Evolutionary conservation across 179 eudicot genomes (phyloP).

Genomic region (Silene noctiflora): DNA sequence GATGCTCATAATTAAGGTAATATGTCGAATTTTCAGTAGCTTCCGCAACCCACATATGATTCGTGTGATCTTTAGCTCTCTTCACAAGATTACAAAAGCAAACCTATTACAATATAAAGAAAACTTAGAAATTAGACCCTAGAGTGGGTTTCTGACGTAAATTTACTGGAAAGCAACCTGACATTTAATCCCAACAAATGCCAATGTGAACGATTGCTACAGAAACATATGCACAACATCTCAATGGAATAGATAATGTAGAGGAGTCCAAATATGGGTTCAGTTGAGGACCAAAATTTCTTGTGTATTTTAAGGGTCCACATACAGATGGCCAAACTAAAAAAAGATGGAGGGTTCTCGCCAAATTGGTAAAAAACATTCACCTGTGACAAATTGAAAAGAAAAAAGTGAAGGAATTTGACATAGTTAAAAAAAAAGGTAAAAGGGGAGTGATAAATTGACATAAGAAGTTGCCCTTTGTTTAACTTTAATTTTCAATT

Average conservation of each 20-base stretch:
- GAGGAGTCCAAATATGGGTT: background rate
- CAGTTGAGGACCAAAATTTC: background rate
- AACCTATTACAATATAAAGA: slow-evolving; percentile 40
- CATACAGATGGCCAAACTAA: background rate
- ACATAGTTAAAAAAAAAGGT: no score
- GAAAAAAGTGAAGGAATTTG: no score
- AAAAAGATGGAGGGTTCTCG: no score
- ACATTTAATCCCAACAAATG: background rate
- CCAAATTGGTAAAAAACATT: no score
- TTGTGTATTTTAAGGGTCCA: background rate
- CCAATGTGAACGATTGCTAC: background rate
- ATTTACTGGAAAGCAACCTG: slow-evolving; percentile 6
- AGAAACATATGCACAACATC: background rate
- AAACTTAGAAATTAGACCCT: background rate
- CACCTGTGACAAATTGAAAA: no score
- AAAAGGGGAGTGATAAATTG: no score
- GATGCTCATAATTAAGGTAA: slow-evolving; percentile 48
- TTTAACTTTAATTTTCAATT: no score
- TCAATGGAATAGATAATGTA: background rate
- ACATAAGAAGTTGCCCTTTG: no score
- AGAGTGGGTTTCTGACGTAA: background rate
- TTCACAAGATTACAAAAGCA: slow-evolving; percentile 78
- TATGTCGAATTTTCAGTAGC: slow-evolving; percentile 80
- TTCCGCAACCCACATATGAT: slow-evolving; percentile 87
- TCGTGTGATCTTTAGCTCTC: slow-evolving; percentile 57